Evolutionary conservation across 768 basidiomycete species (phyloP).

Genomic region (Amanita fuliginea): DNA sequence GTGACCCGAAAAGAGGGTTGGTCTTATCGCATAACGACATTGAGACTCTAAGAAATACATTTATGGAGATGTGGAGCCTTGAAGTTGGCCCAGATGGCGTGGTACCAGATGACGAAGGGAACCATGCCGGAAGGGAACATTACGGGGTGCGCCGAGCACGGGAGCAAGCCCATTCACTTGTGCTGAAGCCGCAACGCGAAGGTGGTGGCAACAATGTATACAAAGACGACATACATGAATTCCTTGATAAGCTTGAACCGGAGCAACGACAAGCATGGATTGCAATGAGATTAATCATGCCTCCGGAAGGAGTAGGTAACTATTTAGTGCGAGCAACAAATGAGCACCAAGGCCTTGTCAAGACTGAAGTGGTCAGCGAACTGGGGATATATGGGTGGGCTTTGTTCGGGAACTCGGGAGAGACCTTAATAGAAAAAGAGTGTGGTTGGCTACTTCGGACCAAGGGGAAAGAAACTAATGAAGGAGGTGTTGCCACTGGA

Average conservation of each 20-base stretch:
- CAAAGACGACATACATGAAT: constrained; percentile 66
- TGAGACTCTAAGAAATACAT: constrained; percentile 54
- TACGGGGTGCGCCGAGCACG: constrained; percentile 43
- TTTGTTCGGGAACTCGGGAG: constrained; percentile 46
- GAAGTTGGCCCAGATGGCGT: constrained; percentile 31
- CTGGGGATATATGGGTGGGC: constrained; percentile 89
- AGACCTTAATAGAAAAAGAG: constrained; percentile 44
- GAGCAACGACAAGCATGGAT: constrained; percentile 81
- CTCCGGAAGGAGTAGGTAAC: constrained; percentile 57
- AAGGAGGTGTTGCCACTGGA: constrained; percentile 84
- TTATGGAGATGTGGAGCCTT: constrained; percentile 87
- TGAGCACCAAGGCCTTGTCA: constrained; percentile 27
- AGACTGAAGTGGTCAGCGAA: constrained; percentile 74
- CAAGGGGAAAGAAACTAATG: constrained; percentile 84
- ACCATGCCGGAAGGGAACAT: constrained; percentile 18
- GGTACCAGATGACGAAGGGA: constrained; percentile 18
- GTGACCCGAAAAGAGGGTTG: constrained; percentile 25
- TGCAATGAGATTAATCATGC: constrained; percentile 85
- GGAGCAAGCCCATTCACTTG: constrained; percentile 41
- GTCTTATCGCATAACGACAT: constrained; percentile 29
- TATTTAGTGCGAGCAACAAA: constrained; percentile 71
- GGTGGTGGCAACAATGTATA: constrained; percentile 98
- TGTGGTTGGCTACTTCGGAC: constrained; percentile 83
- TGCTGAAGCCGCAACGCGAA: constrained; percentile 96
- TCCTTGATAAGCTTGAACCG: constrained; percentile 51